A percentile compares a stretch with the other conserved stretches of the same genome.
Conservation (phyloP, 2,329 filamentous ascomycete species). For the Fusarium tanahbumbuense region DNA sequence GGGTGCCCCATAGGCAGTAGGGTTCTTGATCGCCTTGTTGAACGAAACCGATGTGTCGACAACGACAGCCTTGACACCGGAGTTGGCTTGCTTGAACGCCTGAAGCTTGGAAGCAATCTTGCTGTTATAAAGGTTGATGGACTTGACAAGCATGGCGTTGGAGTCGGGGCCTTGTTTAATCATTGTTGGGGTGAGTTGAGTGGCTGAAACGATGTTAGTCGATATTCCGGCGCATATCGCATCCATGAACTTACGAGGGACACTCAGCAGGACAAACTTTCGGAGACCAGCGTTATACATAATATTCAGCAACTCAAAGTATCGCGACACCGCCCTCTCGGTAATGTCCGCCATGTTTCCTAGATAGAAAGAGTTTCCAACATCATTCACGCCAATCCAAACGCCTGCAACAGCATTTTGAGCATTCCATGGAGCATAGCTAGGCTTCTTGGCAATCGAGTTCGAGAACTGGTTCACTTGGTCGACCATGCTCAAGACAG, state of each 20-base stretch:
- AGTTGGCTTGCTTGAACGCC: constrained; percentile 51
- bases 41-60: constrained; percentile 58
- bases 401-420: constrained; percentile 58
- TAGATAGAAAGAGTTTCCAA: constrained; percentile 60
- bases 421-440: constrained; percentile 56
- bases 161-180: constrained; percentile 40
- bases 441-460: constrained; percentile 48
- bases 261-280: constrained; percentile 69
- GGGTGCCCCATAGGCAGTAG: constrained; percentile 55
- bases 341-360: constrained; percentile 51
- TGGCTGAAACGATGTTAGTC: constrained; percentile 46
- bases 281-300: constrained; percentile 65
- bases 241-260: constrained; percentile 56
- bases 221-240: rapidly evolving
- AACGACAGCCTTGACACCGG: constrained; percentile 49
- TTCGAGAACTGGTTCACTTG: constrained; percentile 47
- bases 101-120: constrained; percentile 46
- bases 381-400: constrained; percentile 68
- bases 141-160: constrained; percentile 46
- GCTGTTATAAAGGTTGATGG: constrained; percentile 55
- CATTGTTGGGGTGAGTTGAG: constrained; percentile 55
- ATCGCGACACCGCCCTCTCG: constrained; percentile 56
- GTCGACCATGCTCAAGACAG: constrained; percentile 42
- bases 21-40: constrained; percentile 56
- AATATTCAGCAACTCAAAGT: constrained; percentile 55